A percentile compares a stretch with the other conserved stretches of the same genome.
phyloP scores from a whole-genome alignment of 495 filamentous ascomycete genomes.

The Cercophora scortea region DNA sequence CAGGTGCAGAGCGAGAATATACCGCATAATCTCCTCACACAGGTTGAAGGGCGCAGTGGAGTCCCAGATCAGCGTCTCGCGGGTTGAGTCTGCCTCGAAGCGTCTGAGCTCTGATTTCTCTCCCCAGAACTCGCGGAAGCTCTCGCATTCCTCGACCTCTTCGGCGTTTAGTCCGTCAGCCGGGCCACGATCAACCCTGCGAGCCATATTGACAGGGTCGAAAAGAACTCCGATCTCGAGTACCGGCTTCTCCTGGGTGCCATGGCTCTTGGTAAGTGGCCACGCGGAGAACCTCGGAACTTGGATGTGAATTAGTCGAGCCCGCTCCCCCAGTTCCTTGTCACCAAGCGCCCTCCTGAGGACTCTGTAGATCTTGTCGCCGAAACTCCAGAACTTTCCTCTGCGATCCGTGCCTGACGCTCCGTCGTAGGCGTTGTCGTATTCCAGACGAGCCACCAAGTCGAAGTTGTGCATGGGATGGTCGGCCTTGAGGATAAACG shows the following conservation, averaged over 20 bases:
- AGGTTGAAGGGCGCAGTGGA: constrained; percentile 51
- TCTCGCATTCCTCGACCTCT: constrained; percentile 58
- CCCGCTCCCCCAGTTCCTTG: constrained; percentile 52
- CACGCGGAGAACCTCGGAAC: constrained; percentile 31
- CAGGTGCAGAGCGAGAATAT: constrained; percentile 59
- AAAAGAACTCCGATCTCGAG: constrained; percentile 63
- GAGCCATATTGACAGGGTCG: constrained; percentile 58
- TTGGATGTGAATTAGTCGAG: constrained; percentile 54
- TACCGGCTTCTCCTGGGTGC: constrained; percentile 10
- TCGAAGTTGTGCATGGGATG: constrained; percentile 67
- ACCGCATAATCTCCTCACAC: constrained; percentile 69
- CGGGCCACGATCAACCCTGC: constrained; percentile 80
- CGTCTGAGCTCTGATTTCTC: constrained; percentile 65
- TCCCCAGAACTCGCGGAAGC: constrained; percentile 70
- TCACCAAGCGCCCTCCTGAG: constrained; percentile 54
- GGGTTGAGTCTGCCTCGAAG: constrained; percentile 65
- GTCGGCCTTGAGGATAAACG: constrained; percentile 70
- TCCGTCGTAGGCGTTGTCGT: constrained; percentile 4
- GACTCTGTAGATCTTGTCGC: constrained; percentile 49
- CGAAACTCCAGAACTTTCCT: constrained; percentile 27
- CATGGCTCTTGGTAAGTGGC: constrained; percentile 25
- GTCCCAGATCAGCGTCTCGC: constrained; percentile 78
- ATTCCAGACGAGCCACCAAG: constrained; percentile 33
- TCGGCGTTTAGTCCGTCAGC: constrained; percentile 50
- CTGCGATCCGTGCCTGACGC: constrained; percentile 19